A percentile compares a stretch with the other conserved stretches of the same genome.
These are phyloP conservation scores for Ophiostoma pallidulum DNA, from an alignment of 2,329 filamentous ascomycete genomes.

Conservation along the genomic window DNA sequence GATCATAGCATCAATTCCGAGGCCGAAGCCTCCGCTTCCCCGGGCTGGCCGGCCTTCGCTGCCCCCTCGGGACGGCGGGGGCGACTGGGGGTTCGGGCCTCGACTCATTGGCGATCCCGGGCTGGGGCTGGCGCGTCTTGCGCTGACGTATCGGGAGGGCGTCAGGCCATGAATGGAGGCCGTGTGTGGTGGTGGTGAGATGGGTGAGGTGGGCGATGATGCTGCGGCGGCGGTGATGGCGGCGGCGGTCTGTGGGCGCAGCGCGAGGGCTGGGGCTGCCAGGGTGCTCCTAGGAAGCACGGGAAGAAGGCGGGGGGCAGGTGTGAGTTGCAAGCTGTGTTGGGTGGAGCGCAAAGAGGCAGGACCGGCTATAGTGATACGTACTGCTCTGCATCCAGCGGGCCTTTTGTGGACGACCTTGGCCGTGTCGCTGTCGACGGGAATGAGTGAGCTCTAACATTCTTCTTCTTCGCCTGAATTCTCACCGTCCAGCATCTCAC, in stretches of 20 bases:
- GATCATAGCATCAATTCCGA: slow-evolving; percentile 4
- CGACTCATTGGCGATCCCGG: slow-evolving; percentile 6
- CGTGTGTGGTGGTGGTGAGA: slow-evolving; percentile 7
- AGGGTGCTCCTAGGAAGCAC: slow-evolving; percentile 20
- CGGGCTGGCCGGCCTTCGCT: too few species aligned
- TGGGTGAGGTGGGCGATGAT: slow-evolving; percentile 10
- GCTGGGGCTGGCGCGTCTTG: slow-evolving; percentile 5
- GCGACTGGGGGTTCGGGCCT: background rate
- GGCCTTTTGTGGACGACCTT: slow-evolving; percentile 65
- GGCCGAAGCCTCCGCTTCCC: background rate
- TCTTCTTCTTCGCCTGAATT: background rate
- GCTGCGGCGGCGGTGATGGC: slow-evolving; percentile 19
- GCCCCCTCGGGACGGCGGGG: background rate
- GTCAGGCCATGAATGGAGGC: background rate
- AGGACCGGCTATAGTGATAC: slow-evolving; percentile 23
- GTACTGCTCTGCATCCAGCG: slow-evolving; percentile 68
- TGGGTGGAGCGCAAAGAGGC: background rate
- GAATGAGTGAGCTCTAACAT: background rate
- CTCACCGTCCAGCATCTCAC: slow-evolving; percentile 19
- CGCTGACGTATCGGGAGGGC: slow-evolving; percentile 12
- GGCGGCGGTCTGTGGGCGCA: slow-evolving; percentile 12
- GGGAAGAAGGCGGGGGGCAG: background rate
- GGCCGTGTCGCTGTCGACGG: slow-evolving; percentile 42
- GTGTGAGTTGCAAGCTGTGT: slow-evolving; percentile 4
- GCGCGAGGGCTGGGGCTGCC: slow-evolving; percentile 16